These are phyloP conservation scores for Aspergillus melleus DNA, from an alignment of 2,329 filamentous ascomycete species.

Conservation along the genomic window DNA sequence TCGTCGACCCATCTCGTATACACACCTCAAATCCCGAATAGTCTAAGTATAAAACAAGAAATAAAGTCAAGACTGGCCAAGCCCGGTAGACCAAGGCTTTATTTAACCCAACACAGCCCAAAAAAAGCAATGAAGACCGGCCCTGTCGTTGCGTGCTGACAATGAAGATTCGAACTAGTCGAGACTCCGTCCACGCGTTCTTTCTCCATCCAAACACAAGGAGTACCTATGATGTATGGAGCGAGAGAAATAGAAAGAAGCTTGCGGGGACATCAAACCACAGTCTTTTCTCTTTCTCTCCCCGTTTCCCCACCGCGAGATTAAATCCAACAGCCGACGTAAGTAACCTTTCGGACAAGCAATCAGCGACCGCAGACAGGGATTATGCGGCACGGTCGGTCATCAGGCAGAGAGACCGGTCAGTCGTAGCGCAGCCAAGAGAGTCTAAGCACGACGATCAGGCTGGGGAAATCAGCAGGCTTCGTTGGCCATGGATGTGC, in stretches of 20 bases:
- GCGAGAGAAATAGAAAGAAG: too few species aligned
- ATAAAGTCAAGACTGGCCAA: background rate
- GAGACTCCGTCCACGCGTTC: background rate
- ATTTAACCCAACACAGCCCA: background rate
- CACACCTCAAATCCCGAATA: background rate
- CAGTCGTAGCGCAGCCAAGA: background rate
- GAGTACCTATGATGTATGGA: too few species aligned
- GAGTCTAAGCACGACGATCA: background rate
- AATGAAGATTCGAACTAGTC: background rate
- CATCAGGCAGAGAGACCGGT: background rate
- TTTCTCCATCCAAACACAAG: background rate
- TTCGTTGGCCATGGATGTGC: background rate
- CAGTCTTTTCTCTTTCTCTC: background rate
- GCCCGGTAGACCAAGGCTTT: background rate
- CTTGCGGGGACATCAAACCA: background rate
- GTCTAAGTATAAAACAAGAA: background rate
- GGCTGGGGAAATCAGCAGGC: background rate
- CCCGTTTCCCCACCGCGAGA: background rate
- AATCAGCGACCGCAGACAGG: background rate
- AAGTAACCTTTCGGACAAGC: background rate
- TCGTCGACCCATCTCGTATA: slow-evolving; percentile 30
- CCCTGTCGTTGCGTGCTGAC: background rate
- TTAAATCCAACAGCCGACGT: background rate
- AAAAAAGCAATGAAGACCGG: background rate
- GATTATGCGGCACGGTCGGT: background rate